Conservation (phyloP, 2,329 filamentous ascomycete species). For the Periconia macrospinosa region DNA sequence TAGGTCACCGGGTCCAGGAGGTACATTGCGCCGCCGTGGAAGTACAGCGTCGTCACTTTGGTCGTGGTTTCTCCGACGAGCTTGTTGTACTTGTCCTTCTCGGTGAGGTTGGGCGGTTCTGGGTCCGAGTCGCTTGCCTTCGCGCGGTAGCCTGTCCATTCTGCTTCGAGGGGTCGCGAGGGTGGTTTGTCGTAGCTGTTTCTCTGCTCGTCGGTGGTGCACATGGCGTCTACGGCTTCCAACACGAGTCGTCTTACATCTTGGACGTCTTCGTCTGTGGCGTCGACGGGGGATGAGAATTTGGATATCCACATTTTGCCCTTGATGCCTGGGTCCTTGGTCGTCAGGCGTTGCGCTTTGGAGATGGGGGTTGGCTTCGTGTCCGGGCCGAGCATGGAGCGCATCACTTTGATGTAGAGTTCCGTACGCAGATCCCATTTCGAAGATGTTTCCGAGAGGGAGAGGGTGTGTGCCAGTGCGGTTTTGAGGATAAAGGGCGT, state of each 20-base stretch:
- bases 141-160: slow-evolving; percentile 74
- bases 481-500: slow-evolving; percentile 66
- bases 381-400: slow-evolving; percentile 45
- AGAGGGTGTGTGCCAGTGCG: slow-evolving; percentile 65
- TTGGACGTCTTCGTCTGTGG: slow-evolving; percentile 53
- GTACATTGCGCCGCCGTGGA: slow-evolving; percentile 77
- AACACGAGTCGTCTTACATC: slow-evolving; percentile 58
- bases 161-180: slow-evolving; percentile 63
- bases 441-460: slow-evolving; percentile 68
- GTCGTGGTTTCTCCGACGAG: slow-evolving; percentile 69
- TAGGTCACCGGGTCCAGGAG: slow-evolving; percentile 72
- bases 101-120: slow-evolving; percentile 58
- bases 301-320: slow-evolving; percentile 81
- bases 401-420: slow-evolving; percentile 71
- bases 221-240: slow-evolving; percentile 60
- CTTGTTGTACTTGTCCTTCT: slow-evolving; percentile 65
- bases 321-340: slow-evolving; percentile 69
- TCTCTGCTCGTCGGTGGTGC: slow-evolving; percentile 40
- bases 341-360: slow-evolving; percentile 60
- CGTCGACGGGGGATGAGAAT: slow-evolving; percentile 58
- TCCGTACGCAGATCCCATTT: slow-evolving; percentile 81
- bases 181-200: slow-evolving; percentile 49
- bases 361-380: slow-evolving; percentile 27
- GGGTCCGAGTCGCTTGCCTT: slow-evolving; percentile 53
- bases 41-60: slow-evolving; percentile 68